Percentiles rank a stretch among this genome's conserved stretches.
Evolutionary conservation across 495 filamentous ascomycete genomes (phyloP).

Genomic region (Podospora fimiseda): DNA sequence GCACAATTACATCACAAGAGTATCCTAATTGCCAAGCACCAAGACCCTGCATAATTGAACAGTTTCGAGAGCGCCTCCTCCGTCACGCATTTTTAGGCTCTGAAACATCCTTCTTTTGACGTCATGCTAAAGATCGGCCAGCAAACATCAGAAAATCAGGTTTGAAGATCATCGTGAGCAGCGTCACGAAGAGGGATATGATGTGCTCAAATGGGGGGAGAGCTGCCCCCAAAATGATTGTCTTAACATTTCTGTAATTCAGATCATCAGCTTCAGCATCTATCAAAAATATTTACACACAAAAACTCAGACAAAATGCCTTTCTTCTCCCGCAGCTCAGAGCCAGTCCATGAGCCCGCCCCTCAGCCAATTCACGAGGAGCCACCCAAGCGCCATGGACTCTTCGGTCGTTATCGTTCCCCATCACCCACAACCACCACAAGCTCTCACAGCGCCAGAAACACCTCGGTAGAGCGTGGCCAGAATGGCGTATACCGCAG

Average conservation of each 20-base stretch:
- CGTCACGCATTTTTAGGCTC: slow-evolving; percentile 6
- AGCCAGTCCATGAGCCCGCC: slow-evolving; percentile 32
- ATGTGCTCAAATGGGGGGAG: slow-evolving; percentile 19
- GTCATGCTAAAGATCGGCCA: slow-evolving; percentile 24
- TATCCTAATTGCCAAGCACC: neutral
- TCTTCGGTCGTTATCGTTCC: slow-evolving; percentile 43
- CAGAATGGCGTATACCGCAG: slow-evolving; percentile 10
- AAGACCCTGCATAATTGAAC: slow-evolving; percentile 2
- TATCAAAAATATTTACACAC: neutral
- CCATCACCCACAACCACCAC: slow-evolving; percentile 31
- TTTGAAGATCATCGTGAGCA: slow-evolving; percentile 11
- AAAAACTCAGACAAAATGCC: slow-evolving; percentile 33
- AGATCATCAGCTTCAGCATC: slow-evolving; percentile 1
- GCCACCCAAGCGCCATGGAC: slow-evolving; percentile 31
- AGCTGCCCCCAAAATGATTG: neutral
- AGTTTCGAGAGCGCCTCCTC: slow-evolving; percentile 9
- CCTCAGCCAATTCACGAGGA: slow-evolving; percentile 19
- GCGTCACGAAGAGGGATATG: neutral
- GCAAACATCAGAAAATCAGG: slow-evolving; percentile 18
- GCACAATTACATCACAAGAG: slow-evolving; percentile 2
- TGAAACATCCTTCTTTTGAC: slow-evolving; percentile 19
- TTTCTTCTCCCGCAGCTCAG: slow-evolving; percentile 41
- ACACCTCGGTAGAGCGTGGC: slow-evolving; percentile 13
- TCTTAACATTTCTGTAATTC: neutral
- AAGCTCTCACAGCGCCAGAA: slow-evolving; percentile 22